phyloP scores from a whole-genome alignment of 805 yeast species.

The Ogataea pini region DNA sequence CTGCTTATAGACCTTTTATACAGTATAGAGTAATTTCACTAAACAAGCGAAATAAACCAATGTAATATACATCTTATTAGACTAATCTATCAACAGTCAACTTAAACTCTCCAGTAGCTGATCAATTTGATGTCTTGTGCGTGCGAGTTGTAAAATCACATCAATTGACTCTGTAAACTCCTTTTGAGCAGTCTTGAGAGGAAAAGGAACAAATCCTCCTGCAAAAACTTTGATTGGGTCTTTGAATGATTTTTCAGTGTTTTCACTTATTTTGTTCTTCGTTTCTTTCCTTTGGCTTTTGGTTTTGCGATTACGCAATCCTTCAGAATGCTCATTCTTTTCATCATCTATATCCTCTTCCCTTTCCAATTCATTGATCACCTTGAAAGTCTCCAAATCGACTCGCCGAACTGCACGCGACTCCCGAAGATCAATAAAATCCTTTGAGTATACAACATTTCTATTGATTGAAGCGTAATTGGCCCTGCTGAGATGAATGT shows the following conservation, averaged over 20 bases:
- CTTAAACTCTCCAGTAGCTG: not conserved
- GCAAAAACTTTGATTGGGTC: slow-evolving; percentile 29
- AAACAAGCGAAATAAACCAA: no score
- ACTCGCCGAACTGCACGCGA: slow-evolving; percentile 16
- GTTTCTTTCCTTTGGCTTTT: not conserved
- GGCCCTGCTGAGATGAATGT: slow-evolving; percentile 43
- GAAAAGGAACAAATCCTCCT: slow-evolving; percentile 31
- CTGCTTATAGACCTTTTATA: not conserved
- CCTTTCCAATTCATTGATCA: slow-evolving; percentile 1
- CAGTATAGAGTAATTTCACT: no score
- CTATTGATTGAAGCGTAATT: slow-evolving; percentile 35
- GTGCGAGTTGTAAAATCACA: slow-evolving; percentile 16
- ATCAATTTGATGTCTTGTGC: slow-evolving; percentile 2
- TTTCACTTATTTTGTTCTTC: not conserved
- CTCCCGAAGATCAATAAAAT: slow-evolving; percentile 24
- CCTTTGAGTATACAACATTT: slow-evolving; percentile 18
- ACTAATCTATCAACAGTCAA: no score
- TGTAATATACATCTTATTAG: no score
- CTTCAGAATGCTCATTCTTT: not conserved
- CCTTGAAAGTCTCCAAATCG: not conserved
- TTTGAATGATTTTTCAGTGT: not conserved
- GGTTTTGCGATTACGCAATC: not conserved
- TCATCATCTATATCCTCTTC: slow-evolving; percentile 3
- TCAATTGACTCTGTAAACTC: slow-evolving; percentile 12
- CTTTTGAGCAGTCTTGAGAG: slow-evolving; percentile 23